Conservation (phyloP, 2,329 filamentous ascomycete species). For the Diaporthe vexans region DNA sequence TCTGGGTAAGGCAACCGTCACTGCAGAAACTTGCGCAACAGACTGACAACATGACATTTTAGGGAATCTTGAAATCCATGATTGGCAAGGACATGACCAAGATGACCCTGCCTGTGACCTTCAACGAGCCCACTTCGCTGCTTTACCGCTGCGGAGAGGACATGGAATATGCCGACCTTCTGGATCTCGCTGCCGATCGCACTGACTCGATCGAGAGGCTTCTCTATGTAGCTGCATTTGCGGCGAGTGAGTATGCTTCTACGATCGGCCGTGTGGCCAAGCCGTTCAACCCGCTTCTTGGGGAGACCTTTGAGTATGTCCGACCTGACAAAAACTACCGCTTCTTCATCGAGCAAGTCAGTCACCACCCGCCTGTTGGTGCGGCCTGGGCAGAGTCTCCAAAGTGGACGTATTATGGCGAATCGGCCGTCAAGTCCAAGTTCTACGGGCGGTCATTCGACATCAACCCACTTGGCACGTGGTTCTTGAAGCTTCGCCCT, state of each 20-base stretch:
- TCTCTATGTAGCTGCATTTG: slow-evolving; percentile 95
- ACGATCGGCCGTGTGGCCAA: slow-evolving; percentile 98
- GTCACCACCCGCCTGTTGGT: slow-evolving; percentile 95
- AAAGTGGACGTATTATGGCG: slow-evolving; percentile 97
- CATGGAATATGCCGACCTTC: slow-evolving; percentile 95
- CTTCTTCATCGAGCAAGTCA: slow-evolving; percentile 98
- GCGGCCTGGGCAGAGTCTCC: slow-evolving; percentile 93
- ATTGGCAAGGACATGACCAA: slow-evolving; percentile 99
- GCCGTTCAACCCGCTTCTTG: slow-evolving; percentile 95
- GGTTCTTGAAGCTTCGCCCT: slow-evolving; percentile 91
- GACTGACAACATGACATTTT: slow-evolving; percentile 45
- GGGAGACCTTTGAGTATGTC: slow-evolving; percentile 97
- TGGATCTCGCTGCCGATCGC: slow-evolving; percentile 89
- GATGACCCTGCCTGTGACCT: slow-evolving; percentile 98
- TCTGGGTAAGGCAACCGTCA: slow-evolving; percentile 81
- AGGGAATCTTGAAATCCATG: slow-evolving; percentile 99
- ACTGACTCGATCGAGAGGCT: slow-evolving; percentile 90
- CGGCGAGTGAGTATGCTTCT: slow-evolving; percentile 95
- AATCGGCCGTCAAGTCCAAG: slow-evolving; percentile 94
- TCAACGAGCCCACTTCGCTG: slow-evolving; percentile 97
- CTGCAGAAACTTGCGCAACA: not conserved
- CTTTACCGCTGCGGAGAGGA: slow-evolving; percentile 96
- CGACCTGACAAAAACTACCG: slow-evolving; percentile 97
- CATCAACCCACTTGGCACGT: slow-evolving; percentile 95
- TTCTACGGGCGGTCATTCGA: slow-evolving; percentile 99